Evolutionary conservation across 1,284 basidiomycete genomes (phyloP), one percentile per base, ranked within the genome.

Genomic region (Tetrapyrgos nigripes): DNA sequence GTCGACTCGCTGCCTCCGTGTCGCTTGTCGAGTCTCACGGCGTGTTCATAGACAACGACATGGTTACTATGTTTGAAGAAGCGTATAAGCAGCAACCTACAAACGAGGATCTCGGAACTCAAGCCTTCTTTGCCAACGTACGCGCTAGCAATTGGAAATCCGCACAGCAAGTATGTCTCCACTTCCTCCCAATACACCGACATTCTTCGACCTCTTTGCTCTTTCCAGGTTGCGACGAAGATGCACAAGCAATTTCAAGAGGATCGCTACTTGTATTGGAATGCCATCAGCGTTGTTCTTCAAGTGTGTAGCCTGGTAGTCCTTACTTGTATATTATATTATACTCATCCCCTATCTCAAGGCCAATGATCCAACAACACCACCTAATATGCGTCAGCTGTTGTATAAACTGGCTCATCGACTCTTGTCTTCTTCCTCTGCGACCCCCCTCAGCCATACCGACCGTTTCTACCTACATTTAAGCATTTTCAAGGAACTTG

Each of bases 261-360:
- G 27, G 89, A 92, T 55, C 82, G 88, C 48, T 94, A 92, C 71
- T 75, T 93, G 44, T 95, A 91, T 72, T 96, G 92, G 93, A 89
- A 83, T 62, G 83, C 92, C 27, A 88, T 92, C 66, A 84, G 89
- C 61, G 86, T 91, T 10, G 80, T 93, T 37, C 83, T 95, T n/a
- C 92, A 92, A 82, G 90, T 88, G 33, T 53, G 43, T 14, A 21
- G 28, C 1, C 45, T 57, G 17, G 49, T 21, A 19, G 26, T 45
- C 24, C 19, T 52, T 10, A 33, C 29, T 49, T 24, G 49, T 43
- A 10, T 47, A 35, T 62, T 47, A 57, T 58, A 23, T 53, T 33
- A 45, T n/a, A n/a, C n/a, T n/a, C n/a, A n/a, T n/a, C n/a, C n/a
- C n/a, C n/a, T n/a, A n/a, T n/a, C 44, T 40, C 10, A 47, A 92